Evolutionary conservation across 192 early-diverging fungal species (phyloP).

Genomic region (Rhizoclosmatium sp.): DNA sequence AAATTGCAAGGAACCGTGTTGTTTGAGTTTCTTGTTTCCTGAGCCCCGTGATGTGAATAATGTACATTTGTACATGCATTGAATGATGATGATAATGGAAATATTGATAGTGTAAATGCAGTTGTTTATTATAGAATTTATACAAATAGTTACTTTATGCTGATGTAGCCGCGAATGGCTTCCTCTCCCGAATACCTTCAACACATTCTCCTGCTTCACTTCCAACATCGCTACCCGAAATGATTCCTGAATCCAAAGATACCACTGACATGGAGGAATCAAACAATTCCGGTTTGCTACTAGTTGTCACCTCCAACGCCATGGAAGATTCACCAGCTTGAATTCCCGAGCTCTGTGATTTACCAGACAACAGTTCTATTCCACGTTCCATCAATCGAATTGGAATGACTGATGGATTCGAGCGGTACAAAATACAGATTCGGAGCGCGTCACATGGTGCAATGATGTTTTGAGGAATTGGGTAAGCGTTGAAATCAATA

Average conservation of each 20-base stretch:
- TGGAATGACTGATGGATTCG: constrained; percentile 40
- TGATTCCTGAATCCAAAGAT: neutral
- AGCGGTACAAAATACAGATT: constrained; percentile 64
- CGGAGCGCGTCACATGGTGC: constrained; percentile 72
- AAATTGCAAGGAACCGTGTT: neutral
- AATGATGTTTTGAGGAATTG: constrained; percentile 60
- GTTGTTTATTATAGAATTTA: no score
- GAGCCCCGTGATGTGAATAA: no score
- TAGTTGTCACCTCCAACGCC: neutral
- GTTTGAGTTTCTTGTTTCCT: neutral
- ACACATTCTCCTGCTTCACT: neutral
- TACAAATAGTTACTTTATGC: no score
- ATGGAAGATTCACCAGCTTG: constrained; percentile 25
- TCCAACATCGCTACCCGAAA: neutral
- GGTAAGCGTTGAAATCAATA: constrained; percentile 36
- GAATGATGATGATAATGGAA: no score
- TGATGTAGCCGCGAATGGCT: neutral
- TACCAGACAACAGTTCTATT: constrained; percentile 33
- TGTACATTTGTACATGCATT: no score
- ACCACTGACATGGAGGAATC: neutral
- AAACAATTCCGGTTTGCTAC: neutral
- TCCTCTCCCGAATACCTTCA: neutral
- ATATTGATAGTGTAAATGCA: no score
- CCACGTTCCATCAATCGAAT: constrained; percentile 41
- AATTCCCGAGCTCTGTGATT: constrained; percentile 35